Evolutionary conservation across 1,284 basidiomycete species (phyloP).

Genomic region (Ustilago cynodontis): DNA sequence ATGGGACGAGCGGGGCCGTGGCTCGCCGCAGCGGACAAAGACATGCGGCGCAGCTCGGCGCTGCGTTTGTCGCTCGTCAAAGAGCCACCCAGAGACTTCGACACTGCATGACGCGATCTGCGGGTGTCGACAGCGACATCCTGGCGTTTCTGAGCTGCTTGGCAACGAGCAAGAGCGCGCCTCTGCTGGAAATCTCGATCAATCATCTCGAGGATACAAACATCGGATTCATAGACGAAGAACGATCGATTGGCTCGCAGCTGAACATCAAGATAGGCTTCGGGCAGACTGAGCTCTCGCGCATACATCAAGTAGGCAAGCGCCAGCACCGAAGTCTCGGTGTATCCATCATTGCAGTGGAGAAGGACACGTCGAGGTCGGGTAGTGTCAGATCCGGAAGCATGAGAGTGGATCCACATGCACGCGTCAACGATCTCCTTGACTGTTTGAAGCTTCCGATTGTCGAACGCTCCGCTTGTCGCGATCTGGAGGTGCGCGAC

Average conservation of each 20-base stretch:
- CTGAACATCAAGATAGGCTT: slow-evolving; percentile 85
- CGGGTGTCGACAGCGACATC: slow-evolving; percentile 13
- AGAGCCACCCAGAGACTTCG: slow-evolving; percentile 37
- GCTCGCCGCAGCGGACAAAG: slow-evolving; percentile 16
- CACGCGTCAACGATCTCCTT: slow-evolving; percentile 24
- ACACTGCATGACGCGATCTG: slow-evolving; percentile 19
- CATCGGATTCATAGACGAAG: slow-evolving; percentile 89
- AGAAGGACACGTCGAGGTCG: slow-evolving; percentile 58
- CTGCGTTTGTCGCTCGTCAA: slow-evolving; percentile 9
- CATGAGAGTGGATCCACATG: slow-evolving; percentile 1
- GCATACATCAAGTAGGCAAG: slow-evolving; percentile 89
- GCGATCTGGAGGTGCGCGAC: slow-evolving; percentile 67
- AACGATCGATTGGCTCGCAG: slow-evolving; percentile 77
- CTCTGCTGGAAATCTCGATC: slow-evolving; percentile 74
- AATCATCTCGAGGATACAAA: slow-evolving; percentile 80
- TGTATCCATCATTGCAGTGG: slow-evolving; percentile 72
- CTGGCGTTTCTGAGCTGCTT: slow-evolving; percentile 12
- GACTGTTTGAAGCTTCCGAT: slow-evolving; percentile 54
- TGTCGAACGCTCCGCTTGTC: slow-evolving; percentile 27
- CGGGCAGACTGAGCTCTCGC: slow-evolving; percentile 78
- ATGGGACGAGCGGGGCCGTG: not conserved
- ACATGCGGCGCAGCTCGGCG: slow-evolving; percentile 23
- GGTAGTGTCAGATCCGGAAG: not conserved
- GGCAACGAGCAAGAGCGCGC: slow-evolving; percentile 15
- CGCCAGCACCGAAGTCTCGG: slow-evolving; percentile 89